Evolutionary conservation across 2,329 filamentous ascomycete genomes (phyloP).

Genomic region (Talaromyces albobiverticillius): DNA sequence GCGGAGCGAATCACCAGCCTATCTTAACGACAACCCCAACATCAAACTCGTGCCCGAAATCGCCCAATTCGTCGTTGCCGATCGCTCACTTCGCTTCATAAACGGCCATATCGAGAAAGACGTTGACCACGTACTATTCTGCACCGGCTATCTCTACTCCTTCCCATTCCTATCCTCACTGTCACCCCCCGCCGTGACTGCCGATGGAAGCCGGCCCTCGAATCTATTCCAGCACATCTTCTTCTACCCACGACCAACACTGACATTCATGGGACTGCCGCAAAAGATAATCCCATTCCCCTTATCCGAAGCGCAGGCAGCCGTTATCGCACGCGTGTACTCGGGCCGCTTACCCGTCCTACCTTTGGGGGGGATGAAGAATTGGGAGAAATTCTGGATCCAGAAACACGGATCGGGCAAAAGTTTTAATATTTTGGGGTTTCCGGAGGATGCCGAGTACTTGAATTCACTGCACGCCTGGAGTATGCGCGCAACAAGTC

Average conservation of each 20-base stretch:
- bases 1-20: slow-evolving; percentile 50
- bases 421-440: slow-evolving; percentile 55
- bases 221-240: slow-evolving; percentile 79
- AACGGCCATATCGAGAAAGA: slow-evolving; percentile 63
- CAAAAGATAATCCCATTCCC: slow-evolving; percentile 89
- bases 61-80: slow-evolving; percentile 52
- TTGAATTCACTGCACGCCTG: slow-evolving; percentile 44
- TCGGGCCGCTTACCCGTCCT: slow-evolving; percentile 65
- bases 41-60: slow-evolving; percentile 54
- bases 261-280: slow-evolving; percentile 73
- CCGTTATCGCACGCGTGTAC: slow-evolving; percentile 74
- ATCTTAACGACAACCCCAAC: slow-evolving; percentile 46
- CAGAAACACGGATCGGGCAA: slow-evolving; percentile 46
- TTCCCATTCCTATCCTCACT: slow-evolving; percentile 66
- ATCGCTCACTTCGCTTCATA: slow-evolving; percentile 58
- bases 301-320: slow-evolving; percentile 72
- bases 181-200: slow-evolving; percentile 58
- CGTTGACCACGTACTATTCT: slow-evolving; percentile 78
- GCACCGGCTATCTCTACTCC: slow-evolving; percentile 84
- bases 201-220: slow-evolving; percentile 66
- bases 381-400: slow-evolving; percentile 58
- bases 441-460: slow-evolving; percentile 47
- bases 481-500: slow-evolving; percentile 24
- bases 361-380: slow-evolving; percentile 63
- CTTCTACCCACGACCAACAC: slow-evolving; percentile 69